Percentiles rank a stretch among this genome's conserved stretches.
phyloP scores from a whole-genome alignment of 2,329 filamentous ascomycete species.

The Mycosphaerelloides madeirae region DNA sequence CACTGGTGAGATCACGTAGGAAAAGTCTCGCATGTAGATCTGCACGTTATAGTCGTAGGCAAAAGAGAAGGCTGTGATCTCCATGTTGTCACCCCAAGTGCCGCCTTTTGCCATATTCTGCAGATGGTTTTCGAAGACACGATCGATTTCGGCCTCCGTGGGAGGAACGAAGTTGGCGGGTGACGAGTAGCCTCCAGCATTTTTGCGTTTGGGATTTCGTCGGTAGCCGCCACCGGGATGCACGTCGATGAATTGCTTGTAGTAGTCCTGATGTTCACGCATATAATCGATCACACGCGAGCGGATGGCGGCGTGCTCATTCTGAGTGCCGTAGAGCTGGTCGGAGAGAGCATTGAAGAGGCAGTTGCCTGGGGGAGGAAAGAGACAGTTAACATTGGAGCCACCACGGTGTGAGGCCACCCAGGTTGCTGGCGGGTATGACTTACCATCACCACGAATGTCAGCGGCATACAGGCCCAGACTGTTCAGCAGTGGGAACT shows the following conservation, averaged over 20 bases:
- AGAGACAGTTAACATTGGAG: constrained; percentile 13
- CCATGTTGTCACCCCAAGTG: constrained; percentile 63
- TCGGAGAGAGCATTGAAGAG: constrained; percentile 65
- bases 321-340: constrained; percentile 60
- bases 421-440: constrained; percentile 2
- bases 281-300: constrained; percentile 58
- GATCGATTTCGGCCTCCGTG: constrained; percentile 51
- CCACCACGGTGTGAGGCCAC: constrained; percentile 2
- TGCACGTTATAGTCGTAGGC: constrained; percentile 59
- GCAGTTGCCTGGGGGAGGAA: constrained; percentile 55
- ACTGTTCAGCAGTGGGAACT: constrained; percentile 54
- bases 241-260: constrained; percentile 59
- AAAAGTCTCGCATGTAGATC: constrained; percentile 54
- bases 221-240: constrained; percentile 51
- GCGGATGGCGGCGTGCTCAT: constrained; percentile 56
- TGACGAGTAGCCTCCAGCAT: constrained; percentile 44
- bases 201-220: constrained; percentile 56
- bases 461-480: constrained; percentile 56
- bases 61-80: constrained; percentile 62
- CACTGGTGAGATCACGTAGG: constrained; percentile 47
- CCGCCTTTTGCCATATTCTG: constrained; percentile 56
- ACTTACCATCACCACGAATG: constrained; percentile 60
- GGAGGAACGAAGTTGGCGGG: constrained; percentile 44
- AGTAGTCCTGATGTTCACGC: constrained; percentile 55
- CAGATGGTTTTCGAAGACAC: constrained; percentile 53